phyloP scores from a whole-genome alignment of 1,139 yeast species.

The Geotrichum armillariae region DNA sequence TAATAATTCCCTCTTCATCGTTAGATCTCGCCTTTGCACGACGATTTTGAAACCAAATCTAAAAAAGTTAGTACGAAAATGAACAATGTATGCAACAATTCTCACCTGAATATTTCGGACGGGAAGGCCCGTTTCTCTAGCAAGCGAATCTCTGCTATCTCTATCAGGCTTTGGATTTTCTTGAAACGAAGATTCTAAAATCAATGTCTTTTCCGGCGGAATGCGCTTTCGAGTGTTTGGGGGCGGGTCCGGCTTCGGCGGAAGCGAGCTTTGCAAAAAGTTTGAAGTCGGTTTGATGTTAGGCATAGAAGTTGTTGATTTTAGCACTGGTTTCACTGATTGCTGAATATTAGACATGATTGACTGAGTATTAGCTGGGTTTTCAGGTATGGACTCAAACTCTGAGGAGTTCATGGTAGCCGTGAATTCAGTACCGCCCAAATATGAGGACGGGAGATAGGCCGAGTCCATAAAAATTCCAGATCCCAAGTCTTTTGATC shows the following conservation, averaged over 20 bases:
- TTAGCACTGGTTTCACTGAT: conserved; percentile 7
- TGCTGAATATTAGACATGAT: background rate
- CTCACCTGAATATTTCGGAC: conserved; percentile 32
- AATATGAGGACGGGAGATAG: background rate
- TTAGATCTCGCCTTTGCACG: conserved; percentile 33
- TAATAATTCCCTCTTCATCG: conserved; percentile 26
- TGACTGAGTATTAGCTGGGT: background rate
- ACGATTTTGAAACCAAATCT: conserved; percentile 38
- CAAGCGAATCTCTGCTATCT: conserved; percentile 32
- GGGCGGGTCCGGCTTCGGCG: conserved; percentile 2
- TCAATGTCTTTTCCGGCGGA: conserved; percentile 31
- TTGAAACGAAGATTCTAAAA: conserved; percentile 33
- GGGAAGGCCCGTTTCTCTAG: conserved; percentile 33
- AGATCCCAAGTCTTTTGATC: background rate
- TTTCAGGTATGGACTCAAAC: background rate
- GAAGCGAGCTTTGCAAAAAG: background rate
- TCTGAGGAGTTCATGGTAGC: background rate
- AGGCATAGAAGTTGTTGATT: conserved; percentile 14
- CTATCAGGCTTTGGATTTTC: conserved; percentile 35
- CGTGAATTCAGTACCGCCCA: background rate
- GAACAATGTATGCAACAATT: background rate
- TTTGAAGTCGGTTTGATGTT: conserved; percentile 10
- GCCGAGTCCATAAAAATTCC: conserved; percentile 7
- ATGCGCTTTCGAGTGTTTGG: conserved; percentile 31
- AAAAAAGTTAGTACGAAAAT: background rate